Evolutionary conservation across 192 early-diverging fungal genomes (phyloP).

Genomic region (Rhizoclosmatium globosum): DNA sequence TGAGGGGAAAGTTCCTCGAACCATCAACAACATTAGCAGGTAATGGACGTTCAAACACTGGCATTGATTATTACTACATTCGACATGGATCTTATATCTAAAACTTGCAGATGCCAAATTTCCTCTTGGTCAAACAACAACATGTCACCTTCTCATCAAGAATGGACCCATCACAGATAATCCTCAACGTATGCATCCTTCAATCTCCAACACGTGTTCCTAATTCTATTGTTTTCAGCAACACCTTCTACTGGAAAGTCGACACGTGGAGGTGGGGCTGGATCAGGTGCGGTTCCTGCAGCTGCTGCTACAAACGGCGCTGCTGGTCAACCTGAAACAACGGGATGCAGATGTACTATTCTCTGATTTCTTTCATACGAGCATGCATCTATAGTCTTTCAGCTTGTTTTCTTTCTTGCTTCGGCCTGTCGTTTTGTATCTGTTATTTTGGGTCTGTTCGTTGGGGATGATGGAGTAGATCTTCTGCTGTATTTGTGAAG

Average conservation of each 20-base stretch:
- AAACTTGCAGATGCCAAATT: constrained; percentile 29
- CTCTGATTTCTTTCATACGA: neutral
- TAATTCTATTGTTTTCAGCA: neutral
- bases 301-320: neutral
- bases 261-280: neutral
- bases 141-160: constrained; percentile 53
- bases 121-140: constrained; percentile 48
- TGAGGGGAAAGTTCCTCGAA: constrained; percentile 56
- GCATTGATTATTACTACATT: neutral
- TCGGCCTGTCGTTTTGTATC: no score
- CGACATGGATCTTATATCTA: neutral
- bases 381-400: neutral
- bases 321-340: no score
- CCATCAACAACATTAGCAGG: constrained; percentile 32
- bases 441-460: no score
- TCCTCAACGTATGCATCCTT: neutral
- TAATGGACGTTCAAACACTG: constrained; percentile 1
- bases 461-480: no score
- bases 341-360: constrained; percentile 23
- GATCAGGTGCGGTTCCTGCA: neutral
- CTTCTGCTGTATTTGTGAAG: no score
- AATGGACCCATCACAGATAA: constrained; percentile 14
- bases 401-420: neutral
- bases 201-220: neutral
- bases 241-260: neutral